These are phyloP conservation scores for Saitozyma podzolica DNA, from an alignment of 768 basidiomycete genomes.

Conservation along the genomic window DNA sequence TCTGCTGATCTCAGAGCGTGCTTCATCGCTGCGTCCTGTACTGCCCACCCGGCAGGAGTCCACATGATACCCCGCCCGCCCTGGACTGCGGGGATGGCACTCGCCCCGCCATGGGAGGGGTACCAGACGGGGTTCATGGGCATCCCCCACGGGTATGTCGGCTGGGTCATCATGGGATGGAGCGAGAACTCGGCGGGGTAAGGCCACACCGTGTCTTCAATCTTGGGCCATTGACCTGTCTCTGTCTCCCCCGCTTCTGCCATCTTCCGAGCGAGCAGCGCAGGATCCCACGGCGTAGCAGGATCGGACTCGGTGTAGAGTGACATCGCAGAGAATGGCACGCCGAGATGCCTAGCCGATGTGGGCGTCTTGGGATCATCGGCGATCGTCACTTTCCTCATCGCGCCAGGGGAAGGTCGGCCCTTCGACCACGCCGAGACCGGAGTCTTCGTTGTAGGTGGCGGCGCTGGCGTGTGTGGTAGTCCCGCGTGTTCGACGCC, in stretches of 20 bases:
- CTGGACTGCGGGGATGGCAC: slow-evolving; percentile 8
- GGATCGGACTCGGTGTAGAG: slow-evolving; percentile 46
- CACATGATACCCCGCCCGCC: slow-evolving; percentile 42
- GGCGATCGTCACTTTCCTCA: slow-evolving; percentile 5
- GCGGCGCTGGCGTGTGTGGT: too few relatives aligned
- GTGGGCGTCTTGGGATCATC: not conserved
- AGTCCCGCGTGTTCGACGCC: too few relatives aligned
- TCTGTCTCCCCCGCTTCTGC: not conserved
- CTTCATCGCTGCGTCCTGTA: slow-evolving; percentile 47
- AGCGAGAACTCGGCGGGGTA: not conserved
- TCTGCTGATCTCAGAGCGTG: slow-evolving; percentile 26
- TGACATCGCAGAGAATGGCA: slow-evolving; percentile 33
- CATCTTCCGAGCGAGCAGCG: slow-evolving; percentile 1
- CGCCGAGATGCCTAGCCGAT: slow-evolving; percentile 15
- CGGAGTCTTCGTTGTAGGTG: too few relatives aligned
- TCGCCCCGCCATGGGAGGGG: not conserved
- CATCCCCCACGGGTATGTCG: slow-evolving; percentile 46
- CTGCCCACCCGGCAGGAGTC: slow-evolving; percentile 48
- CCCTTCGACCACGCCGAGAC: slow-evolving; percentile 37
- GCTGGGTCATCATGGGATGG: not conserved
- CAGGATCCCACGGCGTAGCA: slow-evolving; percentile 41
- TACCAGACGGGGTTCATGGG: slow-evolving; percentile 33
- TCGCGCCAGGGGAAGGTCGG: slow-evolving; percentile 22
- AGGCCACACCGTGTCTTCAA: not conserved
- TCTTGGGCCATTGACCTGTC: not conserved